Evolutionary conservation across 192 early-diverging fungal species (phyloP), one percentile per base, ranked within the genome.

Genomic region (Coemansia sp.): DNA sequence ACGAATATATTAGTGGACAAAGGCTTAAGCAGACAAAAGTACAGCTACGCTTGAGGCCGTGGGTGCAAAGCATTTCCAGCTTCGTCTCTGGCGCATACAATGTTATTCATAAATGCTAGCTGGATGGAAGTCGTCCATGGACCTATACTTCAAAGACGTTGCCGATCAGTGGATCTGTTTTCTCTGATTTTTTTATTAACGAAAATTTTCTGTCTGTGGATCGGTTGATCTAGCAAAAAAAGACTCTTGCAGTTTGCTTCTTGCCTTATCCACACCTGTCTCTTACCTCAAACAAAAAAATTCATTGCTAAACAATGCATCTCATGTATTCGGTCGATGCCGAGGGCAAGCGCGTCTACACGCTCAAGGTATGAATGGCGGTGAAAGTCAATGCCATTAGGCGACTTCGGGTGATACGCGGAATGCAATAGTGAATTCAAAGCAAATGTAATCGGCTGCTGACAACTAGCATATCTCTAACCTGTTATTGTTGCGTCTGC

Each of bases 291-390:
- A 44, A 2, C 14, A 44, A 44, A 44, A 44, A 44, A 44, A 44
- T 16, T 44, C 38, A 16, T 14, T 44, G 38, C 38, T 44, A 44
- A n/a, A 14, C 38, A 71, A 97, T 97, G 95, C 94, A 97, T 86
- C 88, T 97, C 76, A 94, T 94, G 92, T 95, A 88, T 88, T 85
- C 87, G 62, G 60, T 88, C 64, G 85, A 90, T 71, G 76, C 77
- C 65, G 69, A 81, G 58, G 94, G 95, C 75, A 89, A 96, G 83
- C 89, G 95, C 68, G 85, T 94, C 63, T 97, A 97, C 84, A 97
- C 95, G 54, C 93, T 97, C 76, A 95, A 97, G 88, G 89, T 91
- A 75, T 28, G 49, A 10, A 49, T 23, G 12, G 7, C 38, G 16
- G 38, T 16, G 38, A 44, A 16, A 27, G 14, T 25, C 5, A 3